Base-by-base conservation (phyloP, 805 yeast genomes). In the Suhomyces vadensis region DNA sequence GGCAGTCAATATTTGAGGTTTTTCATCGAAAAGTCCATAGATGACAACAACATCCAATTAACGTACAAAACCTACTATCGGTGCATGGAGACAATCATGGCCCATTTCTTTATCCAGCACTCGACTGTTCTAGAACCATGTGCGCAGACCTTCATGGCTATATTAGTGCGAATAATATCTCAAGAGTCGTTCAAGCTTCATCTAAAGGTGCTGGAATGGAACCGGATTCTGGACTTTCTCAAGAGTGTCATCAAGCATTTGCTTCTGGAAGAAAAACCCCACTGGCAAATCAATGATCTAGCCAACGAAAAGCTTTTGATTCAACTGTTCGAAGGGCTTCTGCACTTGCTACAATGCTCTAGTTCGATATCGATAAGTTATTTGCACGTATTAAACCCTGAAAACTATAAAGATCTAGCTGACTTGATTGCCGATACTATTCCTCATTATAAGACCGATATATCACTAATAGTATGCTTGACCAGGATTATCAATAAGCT, bases 401-500 rank as follows among this genome's bases (percentile, higher is more conserved):
- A 40, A 9, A 42, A 47, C 6, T 63, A 65, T 43, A 44, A 50
- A 11, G 48, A 50, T 14, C 13, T 68, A 11, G 40, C 60, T 10
- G 45, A 42, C 5, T 23, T 63, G 2, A 31, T 65, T 9, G 44
- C 42, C 9, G 46, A 47, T n/a, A 49, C 61, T 1, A 39, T 50
- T 5, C 42, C 45, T 5, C 17, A 37, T 2, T 54, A 46, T 37
- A 56, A 53, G 44, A 60, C 57, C 24, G 73, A 68, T 41, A 55
- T 49, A 35, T 40, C 56, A 2, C 40, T 62, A 17, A 46, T 59
- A 19, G 50, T 63, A 2, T 40, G 49, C 5, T 42, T 60, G 2
- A 54, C 82, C 35, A 67, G 68, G 41, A 58, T 82, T 11, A 57
- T 77, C 13, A 82, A 82, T 54, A 69, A 67, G 26, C 51, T 74